Evolutionary conservation across 257 asterid species (phyloP), one percentile per base, ranked within the genome.

Genomic region (Forsythia suspensa): DNA sequence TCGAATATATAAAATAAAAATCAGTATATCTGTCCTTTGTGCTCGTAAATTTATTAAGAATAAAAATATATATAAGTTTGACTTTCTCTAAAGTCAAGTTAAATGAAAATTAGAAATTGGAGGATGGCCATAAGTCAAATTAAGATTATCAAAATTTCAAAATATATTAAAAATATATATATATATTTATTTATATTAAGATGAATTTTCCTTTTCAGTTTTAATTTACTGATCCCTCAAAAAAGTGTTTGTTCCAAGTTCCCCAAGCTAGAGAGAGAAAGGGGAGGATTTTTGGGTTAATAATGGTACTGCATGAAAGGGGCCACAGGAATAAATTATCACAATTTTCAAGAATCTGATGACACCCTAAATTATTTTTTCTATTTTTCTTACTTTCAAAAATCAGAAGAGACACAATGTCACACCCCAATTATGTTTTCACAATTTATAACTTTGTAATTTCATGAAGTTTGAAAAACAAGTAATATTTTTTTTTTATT

Each of bases 301-400:
- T 83, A 81, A 83, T 80, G 79, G 88, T 81, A 83, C 90, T 75
- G 78, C 72, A 71, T 52, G 43, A 70, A 11, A 44, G 86, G 87
- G 93, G 83, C 89, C 90, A 85, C 86, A 70, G 34, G 80, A 81
- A 81, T 85, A 87, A 87, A 87, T 89, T 75, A 73, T 85, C 87
- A 81, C 91, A 87, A 86, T 77, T 84, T 83, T 84, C 90, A 83
- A 89, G 87, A 89, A 70, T 85, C 59, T 76, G 77, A 70, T 72
- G 70, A 76, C 29, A 55, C 76, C 41, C 37, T 70, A 70, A 37
- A 34, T n/a, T 63, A 57, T 43, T 0, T 9, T 20, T 65, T 51
- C 34, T 29, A 29, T 71, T 61, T 63, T 20, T 8, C n/a, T 55
- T 21, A 46, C 24, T 71, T 77, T 74, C 79, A 12, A 72, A 76